These are phyloP conservation scores for Lactarius psammicola DNA, from an alignment of 768 basidiomycete genomes.

Conservation along the genomic window DNA sequence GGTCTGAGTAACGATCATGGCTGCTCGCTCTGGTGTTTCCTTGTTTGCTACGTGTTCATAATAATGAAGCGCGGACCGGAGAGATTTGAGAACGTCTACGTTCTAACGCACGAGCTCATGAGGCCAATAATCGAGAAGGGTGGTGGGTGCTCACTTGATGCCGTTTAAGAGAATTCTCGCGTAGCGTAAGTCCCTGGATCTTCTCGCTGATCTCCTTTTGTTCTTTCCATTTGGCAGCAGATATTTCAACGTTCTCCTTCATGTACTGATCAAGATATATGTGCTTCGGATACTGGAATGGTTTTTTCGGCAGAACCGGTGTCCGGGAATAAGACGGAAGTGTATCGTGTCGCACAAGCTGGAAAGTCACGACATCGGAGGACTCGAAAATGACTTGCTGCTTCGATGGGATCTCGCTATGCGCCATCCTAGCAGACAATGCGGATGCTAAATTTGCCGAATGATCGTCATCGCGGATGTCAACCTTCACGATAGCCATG, in stretches of 20 bases:
- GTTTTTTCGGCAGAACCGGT: conserved; percentile 26
- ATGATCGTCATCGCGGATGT: conserved; percentile 42
- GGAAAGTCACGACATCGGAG: conserved; percentile 63
- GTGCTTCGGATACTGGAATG: conserved; percentile 59
- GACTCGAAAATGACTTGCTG: conserved; percentile 62
- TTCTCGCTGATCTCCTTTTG: conserved; percentile 46
- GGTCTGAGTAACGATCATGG: conserved; percentile 44
- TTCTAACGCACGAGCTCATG: conserved; percentile 40
- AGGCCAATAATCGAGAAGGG: not conserved
- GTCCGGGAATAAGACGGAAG: conserved; percentile 29
- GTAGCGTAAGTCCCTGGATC: conserved; percentile 45
- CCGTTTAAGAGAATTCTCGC: conserved; percentile 48
- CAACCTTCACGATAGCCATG: conserved; percentile 53
- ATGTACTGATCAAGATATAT: conserved; percentile 76
- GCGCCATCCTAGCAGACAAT: conserved; percentile 33
- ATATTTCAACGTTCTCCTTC: conserved; percentile 50
- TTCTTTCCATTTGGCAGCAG: conserved; percentile 37
- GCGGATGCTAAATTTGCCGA: conserved; percentile 60
- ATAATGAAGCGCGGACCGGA: conserved; percentile 64
- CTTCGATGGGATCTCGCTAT: conserved; percentile 31
- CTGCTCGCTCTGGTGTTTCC: conserved; percentile 48
- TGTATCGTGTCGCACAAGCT: conserved; percentile 39
- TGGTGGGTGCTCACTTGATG: conserved; percentile 47
- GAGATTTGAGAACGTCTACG: conserved; percentile 59
- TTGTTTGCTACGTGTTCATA: conserved; percentile 63